A percentile compares a stretch with the other conserved stretches of the same genome.
These are phyloP conservation scores for Chrysosporium queenslandicum DNA, from an alignment of 2,329 filamentous ascomycete species.

Conservation along the genomic window DNA sequence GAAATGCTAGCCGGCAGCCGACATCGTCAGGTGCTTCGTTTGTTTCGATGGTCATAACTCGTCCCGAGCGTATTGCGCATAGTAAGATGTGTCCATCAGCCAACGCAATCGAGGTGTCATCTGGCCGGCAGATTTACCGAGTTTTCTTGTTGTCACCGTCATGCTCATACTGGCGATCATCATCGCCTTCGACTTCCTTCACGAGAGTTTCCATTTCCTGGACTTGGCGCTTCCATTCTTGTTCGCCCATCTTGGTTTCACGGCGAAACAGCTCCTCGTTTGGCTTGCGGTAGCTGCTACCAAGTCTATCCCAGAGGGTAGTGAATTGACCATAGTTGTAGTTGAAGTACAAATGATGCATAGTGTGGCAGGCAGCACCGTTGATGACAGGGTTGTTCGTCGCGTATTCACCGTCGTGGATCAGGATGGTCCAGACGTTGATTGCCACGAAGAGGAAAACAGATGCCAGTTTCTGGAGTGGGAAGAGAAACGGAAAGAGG, in stretches of 20 bases:
- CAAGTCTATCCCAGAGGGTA: slow-evolving; percentile 80
- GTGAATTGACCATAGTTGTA: slow-evolving; percentile 95
- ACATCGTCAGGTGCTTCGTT: neutral
- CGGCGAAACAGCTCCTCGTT: slow-evolving; percentile 76
- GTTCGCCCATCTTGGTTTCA: slow-evolving; percentile 73
- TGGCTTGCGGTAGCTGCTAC: slow-evolving; percentile 76
- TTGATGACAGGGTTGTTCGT: slow-evolving; percentile 87
- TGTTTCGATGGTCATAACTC: neutral
- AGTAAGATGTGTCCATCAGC: neutral
- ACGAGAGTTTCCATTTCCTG: slow-evolving; percentile 67
- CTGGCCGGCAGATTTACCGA: slow-evolving; percentile 22
- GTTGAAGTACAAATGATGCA: slow-evolving; percentile 81
- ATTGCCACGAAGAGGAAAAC: slow-evolving; percentile 80
- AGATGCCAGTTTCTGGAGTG: slow-evolving; percentile 82
- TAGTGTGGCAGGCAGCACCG: slow-evolving; percentile 84
- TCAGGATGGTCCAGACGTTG: slow-evolving; percentile 95
- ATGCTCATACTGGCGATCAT: slow-evolving; percentile 37
- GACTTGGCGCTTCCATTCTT: slow-evolving; percentile 68
- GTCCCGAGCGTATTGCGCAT: neutral
- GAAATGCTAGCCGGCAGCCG: neutral
- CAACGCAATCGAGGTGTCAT: neutral
- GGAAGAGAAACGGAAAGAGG: slow-evolving; percentile 84
- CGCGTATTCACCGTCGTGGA: slow-evolving; percentile 90
- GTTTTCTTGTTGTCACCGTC: slow-evolving; percentile 30
- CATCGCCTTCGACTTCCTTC: slow-evolving; percentile 57